Percentiles rank a stretch among this genome's conserved stretches.
phyloP scores from a whole-genome alignment of 768 basidiomycete species.

The Agrocybe praecox region DNA sequence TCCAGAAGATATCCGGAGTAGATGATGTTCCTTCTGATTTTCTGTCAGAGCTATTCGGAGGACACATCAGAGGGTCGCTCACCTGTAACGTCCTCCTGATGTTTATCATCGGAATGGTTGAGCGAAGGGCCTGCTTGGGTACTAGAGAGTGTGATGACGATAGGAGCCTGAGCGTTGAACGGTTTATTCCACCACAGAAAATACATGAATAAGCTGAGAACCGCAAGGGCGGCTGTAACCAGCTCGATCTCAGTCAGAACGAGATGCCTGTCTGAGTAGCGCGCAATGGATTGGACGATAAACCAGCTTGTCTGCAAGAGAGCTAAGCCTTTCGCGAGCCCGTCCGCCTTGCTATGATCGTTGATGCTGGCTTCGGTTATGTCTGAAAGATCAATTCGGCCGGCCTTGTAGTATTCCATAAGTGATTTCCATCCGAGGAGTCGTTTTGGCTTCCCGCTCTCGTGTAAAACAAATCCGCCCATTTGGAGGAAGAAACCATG shows the following conservation, averaged over 20 bases:
- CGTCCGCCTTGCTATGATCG: neutral
- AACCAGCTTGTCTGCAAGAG: neutral
- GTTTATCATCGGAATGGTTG: neutral
- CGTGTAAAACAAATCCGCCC: neutral
- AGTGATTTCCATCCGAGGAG: neutral
- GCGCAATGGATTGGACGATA: neutral
- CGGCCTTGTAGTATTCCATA: neutral
- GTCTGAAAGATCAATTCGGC: neutral
- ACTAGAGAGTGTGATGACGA: neutral
- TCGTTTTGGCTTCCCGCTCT: neutral
- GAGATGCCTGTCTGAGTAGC: neutral
- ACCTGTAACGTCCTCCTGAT: neutral
- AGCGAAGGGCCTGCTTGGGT: too few species aligned
- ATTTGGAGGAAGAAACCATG: neutral
- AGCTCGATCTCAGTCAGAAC: neutral
- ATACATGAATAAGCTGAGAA: neutral
- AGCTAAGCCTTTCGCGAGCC: neutral
- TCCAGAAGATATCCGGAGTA: too few species aligned
- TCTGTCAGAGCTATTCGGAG: too few species aligned
- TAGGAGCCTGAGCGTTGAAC: neutral
- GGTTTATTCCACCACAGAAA: constrained; percentile 3
- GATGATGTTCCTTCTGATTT: too few species aligned
- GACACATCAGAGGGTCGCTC: too few species aligned
- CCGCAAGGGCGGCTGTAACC: neutral
- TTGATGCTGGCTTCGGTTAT: neutral